These are phyloP conservation scores for Didymella glomerata DNA, from an alignment of 2,329 filamentous ascomycete species.

Conservation along the genomic window DNA sequence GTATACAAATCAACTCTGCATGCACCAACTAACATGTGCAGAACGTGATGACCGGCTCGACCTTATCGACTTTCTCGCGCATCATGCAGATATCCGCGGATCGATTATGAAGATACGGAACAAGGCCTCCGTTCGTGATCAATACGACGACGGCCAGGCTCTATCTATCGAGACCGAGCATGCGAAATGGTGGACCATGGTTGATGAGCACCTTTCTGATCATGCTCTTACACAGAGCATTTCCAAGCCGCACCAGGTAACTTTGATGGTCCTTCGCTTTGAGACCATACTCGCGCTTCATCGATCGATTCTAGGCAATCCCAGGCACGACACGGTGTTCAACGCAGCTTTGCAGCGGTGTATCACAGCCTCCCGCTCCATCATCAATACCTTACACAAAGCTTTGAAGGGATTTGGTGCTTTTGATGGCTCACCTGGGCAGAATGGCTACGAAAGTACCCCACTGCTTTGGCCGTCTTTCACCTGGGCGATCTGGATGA, in stretches of 20 bases:
- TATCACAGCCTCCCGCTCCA: conserved; percentile 35
- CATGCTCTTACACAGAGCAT: conserved; percentile 24
- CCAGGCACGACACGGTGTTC: conserved; percentile 32
- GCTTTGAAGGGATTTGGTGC: conserved; percentile 34
- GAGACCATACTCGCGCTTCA: conserved; percentile 36
- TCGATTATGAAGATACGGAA: conserved; percentile 36
- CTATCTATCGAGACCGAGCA: conserved; percentile 35
- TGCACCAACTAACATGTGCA: background rate
- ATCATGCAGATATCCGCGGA: conserved; percentile 33
- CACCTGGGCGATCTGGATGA: conserved; percentile 42
- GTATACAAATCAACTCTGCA: background rate
- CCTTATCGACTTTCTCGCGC: conserved; percentile 36
- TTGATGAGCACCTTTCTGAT: conserved; percentile 36
- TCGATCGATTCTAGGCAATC: conserved; percentile 34
- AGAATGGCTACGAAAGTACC: conserved; percentile 32
- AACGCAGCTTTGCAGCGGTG: conserved; percentile 37
- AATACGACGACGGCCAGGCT: conserved; percentile 21
- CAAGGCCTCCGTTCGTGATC: conserved; percentile 19
- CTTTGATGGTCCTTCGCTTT: conserved; percentile 35
- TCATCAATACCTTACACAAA: conserved; percentile 38
- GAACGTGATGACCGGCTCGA: conserved; percentile 31
- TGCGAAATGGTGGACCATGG: conserved; percentile 39
- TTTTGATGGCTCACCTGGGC: conserved; percentile 35
- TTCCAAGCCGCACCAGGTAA: conserved; percentile 34
- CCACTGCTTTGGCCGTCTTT: conserved; percentile 40